Base-by-base conservation (phyloP, 1,284 basidiomycete species). In the Apiotrichum domesticum region DNA sequence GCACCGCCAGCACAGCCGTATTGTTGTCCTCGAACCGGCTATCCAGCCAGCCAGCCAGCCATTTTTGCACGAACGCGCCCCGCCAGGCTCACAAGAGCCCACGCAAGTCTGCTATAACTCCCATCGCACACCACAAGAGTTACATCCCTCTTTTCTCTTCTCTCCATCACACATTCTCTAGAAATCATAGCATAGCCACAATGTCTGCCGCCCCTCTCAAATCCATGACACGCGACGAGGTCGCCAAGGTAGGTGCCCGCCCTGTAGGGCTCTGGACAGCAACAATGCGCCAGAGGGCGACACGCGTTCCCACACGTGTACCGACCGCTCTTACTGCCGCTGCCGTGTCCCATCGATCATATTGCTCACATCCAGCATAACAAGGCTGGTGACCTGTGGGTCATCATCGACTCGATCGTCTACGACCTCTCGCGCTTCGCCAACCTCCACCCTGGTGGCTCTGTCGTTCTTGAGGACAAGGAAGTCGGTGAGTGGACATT, bases 401-500 rank as follows among this genome's bases (percentile, higher is more conserved):
- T 91, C 63, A 82, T 90, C 61, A 81, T 94, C 65, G 90, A 93
- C 73, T 81, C 85, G 21, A 86, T 85, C 67, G 88, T 93, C 35
- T 92, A 87, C 74, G 86, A 90, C 72, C 77, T 92, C 34, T 83
- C 85, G 55, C 85, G 84, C 64, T 94, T 94, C 73, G 82, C 81
- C 54, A 80, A 79, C 52, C 79, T 93, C 63, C 91, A 94, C 71
- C 91, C 91, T 0, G 90, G 91, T 52, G 91, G 91, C 9, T 68
- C 81, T 1, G 81, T 84, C 6, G 88, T 90, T 14, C 80, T 95
- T 33, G 71, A 85, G 41, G 86, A 89, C 63, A 77, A 80, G 46
- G 86, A 87, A 62, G 81, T 90, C 54, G 86, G 86, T 87, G 59
- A 65, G 85, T 80, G 33, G 46, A 21, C 9, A 8, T 15, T 34